These are phyloP conservation scores for Hypoxylon sp. DNA, from an alignment of 2,329 filamentous ascomycete species.

Conservation along the genomic window DNA sequence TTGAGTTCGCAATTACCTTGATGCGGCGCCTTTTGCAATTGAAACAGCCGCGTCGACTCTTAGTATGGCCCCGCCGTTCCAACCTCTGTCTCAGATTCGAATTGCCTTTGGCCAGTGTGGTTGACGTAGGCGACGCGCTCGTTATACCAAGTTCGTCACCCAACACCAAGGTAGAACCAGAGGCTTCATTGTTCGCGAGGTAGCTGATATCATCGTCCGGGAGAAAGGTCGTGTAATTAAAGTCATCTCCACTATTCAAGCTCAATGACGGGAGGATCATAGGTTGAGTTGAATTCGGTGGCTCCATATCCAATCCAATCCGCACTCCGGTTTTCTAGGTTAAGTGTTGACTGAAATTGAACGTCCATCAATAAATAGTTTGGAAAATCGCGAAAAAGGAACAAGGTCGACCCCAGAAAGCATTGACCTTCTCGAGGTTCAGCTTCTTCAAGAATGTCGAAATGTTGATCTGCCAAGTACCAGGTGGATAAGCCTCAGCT, in stretches of 20 bases:
- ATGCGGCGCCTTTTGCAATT: constrained; percentile 77
- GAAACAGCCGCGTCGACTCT: constrained; percentile 75
- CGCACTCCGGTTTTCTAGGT: neutral
- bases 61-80: constrained; percentile 74
- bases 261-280: constrained; percentile 43
- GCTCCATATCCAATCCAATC: constrained; percentile 43
- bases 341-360: neutral
- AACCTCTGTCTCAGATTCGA: constrained; percentile 57
- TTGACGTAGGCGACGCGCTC: constrained; percentile 28
- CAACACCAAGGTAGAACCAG: constrained; percentile 39
- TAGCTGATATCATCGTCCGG: constrained; percentile 40
- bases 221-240: constrained; percentile 44
- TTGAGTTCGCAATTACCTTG: constrained; percentile 61
- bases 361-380: constrained; percentile 15
- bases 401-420: neutral
- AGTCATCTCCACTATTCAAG: constrained; percentile 38
- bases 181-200: constrained; percentile 36
- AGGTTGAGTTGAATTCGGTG: constrained; percentile 35
- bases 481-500: constrained; percentile 29
- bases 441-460: constrained; percentile 12
- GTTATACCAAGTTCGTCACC: constrained; percentile 35
- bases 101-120: constrained; percentile 29
- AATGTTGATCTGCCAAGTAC: constrained; percentile 31
- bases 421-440: constrained; percentile 10
- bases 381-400: neutral